Base-by-base conservation (phyloP, 1,139 yeast species). In the Debaryomyces subglobosus region DNA sequence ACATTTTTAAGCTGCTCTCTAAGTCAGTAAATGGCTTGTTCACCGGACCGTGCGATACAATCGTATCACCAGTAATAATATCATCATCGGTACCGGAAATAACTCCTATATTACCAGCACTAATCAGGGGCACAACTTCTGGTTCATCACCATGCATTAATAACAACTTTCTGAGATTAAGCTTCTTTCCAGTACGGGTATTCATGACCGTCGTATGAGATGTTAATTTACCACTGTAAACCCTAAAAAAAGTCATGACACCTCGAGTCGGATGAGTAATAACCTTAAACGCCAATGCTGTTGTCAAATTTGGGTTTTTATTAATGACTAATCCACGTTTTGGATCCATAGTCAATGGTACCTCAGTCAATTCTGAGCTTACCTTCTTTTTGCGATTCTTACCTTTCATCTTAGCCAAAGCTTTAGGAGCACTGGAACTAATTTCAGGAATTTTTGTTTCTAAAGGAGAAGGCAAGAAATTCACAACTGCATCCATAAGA, bases 201-300 rank as follows among this genome's bases (percentile, higher is more conserved):
- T 91, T 90, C 43, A 81, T 67, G 4, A 89, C 80, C 0, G 79
- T 78, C 9, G 86, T 70, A 47, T 86, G 86, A 35, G 86, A 77
- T 44, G 76, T 77, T 29, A 94, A 65, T 43, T 73, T 77, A 0
- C 99, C 99, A 44, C 94, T 81, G 68, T 94, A 94, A 1, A 94
- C 95, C 51, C 99, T 73, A 27, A 92, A 85, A 64, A 87, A 94
- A 3, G 90, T 86, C 86, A 92, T 82, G 0, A 84, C 78, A 1
- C 98, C 97, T 53, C 91, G 77, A 20, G 84, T 82, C 4, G 90
- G 86, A 63, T 94, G 97, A 4, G 92, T 85, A 50, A 88, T 80
- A 5, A 94, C 97, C 65, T 94, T 94, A 69, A 94, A 94, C 0
- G 97, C 97, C 45, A 92, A 72, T 0, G 96, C 92, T n/a, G 90